These are phyloP conservation scores for Escallonia herrerae DNA, from an alignment of 129 eudicot genomes.

Conservation along the genomic window DNA sequence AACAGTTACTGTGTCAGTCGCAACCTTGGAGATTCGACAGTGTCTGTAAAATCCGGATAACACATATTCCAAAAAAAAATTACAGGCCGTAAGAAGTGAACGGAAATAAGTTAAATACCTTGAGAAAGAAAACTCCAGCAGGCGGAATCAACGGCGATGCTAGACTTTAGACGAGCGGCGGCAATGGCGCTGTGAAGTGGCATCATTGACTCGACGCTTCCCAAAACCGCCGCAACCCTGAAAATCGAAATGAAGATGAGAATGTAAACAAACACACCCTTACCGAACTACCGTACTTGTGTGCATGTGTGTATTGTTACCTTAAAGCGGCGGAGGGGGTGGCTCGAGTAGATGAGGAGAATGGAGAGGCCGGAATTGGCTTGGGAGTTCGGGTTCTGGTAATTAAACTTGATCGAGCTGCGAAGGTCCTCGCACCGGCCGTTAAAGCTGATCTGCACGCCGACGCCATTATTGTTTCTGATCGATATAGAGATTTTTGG, in stretches of 20 bases:
- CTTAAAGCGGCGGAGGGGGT: slow-evolving; percentile 49
- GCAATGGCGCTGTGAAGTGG: slow-evolving; percentile 78
- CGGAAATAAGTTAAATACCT: slow-evolving; percentile 25
- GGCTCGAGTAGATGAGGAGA: slow-evolving; percentile 34
- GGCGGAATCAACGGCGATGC: slow-evolving; percentile 47
- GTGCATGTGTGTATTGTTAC: slow-evolving; percentile 11
- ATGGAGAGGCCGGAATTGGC: slow-evolving; percentile 29
- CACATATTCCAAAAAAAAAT: no score
- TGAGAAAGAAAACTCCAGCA: slow-evolving; percentile 86
- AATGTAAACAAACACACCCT: not conserved
- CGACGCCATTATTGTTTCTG: slow-evolving; percentile 27
- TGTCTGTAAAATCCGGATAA: no score
- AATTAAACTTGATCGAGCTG: slow-evolving; percentile 28
- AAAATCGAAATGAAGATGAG: not conserved
- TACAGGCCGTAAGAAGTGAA: not conserved
- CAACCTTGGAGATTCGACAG: no score
- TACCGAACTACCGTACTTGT: not conserved
- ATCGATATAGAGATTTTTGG: not conserved
- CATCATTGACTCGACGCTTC: slow-evolving; percentile 55
- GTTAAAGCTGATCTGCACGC: slow-evolving; percentile 41
- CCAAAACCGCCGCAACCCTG: slow-evolving; percentile 50
- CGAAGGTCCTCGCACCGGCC: slow-evolving; percentile 28
- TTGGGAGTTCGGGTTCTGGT: slow-evolving; percentile 31
- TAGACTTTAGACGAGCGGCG: slow-evolving; percentile 66
- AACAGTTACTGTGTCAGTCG: no score